Evolutionary conservation across 352 stramenopile genomes (phyloP).

Genomic region (Thalassiosira ordinaria): DNA sequence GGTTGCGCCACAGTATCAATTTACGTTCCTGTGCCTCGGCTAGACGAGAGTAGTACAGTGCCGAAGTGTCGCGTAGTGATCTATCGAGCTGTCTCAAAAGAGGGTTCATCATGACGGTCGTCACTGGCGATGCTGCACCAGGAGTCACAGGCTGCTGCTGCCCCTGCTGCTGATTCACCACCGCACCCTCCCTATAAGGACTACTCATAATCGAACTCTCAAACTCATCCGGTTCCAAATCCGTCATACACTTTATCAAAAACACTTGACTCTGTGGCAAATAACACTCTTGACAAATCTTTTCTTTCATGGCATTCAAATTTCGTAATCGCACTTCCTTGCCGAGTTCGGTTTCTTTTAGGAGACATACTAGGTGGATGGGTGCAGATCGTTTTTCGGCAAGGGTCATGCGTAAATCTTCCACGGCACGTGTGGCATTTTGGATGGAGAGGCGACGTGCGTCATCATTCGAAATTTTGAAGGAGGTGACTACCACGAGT

Average conservation of each 20-base stretch:
- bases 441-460: not conserved
- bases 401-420: slow-evolving; percentile 60
- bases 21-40: slow-evolving; percentile 48
- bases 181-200: slow-evolving; percentile 41
- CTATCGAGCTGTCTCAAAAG: slow-evolving; percentile 24
- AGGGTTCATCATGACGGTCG: slow-evolving; percentile 33
- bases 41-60: slow-evolving; percentile 44
- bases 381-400: slow-evolving; percentile 63
- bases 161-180: too few species aligned
- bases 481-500: slow-evolving; percentile 60
- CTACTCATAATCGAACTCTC: slow-evolving; percentile 26
- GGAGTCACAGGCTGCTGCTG: too few species aligned
- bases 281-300: slow-evolving; percentile 31
- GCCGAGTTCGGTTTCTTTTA: slow-evolving; percentile 7
- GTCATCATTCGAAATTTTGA: slow-evolving; percentile 1
- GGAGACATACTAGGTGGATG: slow-evolving; percentile 70
- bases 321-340: slow-evolving; percentile 17
- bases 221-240: slow-evolving; percentile 49
- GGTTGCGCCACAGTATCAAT: slow-evolving; percentile 46
- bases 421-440: slow-evolving; percentile 58
- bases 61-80: slow-evolving; percentile 25
- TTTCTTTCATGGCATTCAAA: slow-evolving; percentile 22
- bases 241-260: slow-evolving; percentile 26
- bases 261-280: slow-evolving; percentile 36
- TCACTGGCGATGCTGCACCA: not conserved